phyloP scores from a whole-genome alignment of 768 basidiomycete species.

The Tulasnella sp. region DNA sequence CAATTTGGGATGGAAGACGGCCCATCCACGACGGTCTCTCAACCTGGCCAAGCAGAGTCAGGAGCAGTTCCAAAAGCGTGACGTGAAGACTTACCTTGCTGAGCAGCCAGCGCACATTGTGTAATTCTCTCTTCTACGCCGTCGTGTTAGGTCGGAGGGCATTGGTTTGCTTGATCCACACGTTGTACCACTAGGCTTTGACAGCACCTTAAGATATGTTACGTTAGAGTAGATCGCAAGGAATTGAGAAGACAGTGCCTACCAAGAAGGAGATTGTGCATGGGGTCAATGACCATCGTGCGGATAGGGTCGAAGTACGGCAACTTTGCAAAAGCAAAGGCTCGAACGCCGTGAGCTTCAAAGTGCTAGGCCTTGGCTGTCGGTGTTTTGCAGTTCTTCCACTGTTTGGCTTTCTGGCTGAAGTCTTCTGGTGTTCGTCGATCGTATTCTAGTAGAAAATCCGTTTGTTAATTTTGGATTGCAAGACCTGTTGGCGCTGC shows the following conservation, averaged over 20 bases:
- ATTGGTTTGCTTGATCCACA: conserved; percentile 18
- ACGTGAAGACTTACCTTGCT: background rate
- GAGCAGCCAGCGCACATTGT: conserved; percentile 16
- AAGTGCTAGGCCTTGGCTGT: background rate
- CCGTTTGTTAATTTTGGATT: background rate
- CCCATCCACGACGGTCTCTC: conserved; percentile 24
- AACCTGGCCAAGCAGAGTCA: conserved; percentile 19
- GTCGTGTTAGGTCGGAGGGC: conserved; percentile 16
- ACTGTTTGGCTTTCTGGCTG: background rate
- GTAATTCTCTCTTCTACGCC: conserved; percentile 17
- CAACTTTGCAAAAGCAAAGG: background rate
- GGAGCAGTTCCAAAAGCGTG: no score
- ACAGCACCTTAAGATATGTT: conserved; percentile 19
- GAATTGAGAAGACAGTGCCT: background rate
- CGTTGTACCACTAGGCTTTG: conserved; percentile 21
- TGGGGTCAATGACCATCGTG: conserved; percentile 2
- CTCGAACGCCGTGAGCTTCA: background rate
- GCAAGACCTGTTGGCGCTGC: background rate
- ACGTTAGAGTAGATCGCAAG: background rate
- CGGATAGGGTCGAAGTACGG: conserved; percentile 7
- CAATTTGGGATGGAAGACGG: conserved; percentile 20
- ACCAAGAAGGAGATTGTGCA: conserved; percentile 10
- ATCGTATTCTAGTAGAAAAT: background rate
- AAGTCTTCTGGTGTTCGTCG: background rate
- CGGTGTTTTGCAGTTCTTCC: background rate